phyloP scores from a whole-genome alignment of 2,329 filamentous ascomycete species.

The Orbilia brochopaga region DNA sequence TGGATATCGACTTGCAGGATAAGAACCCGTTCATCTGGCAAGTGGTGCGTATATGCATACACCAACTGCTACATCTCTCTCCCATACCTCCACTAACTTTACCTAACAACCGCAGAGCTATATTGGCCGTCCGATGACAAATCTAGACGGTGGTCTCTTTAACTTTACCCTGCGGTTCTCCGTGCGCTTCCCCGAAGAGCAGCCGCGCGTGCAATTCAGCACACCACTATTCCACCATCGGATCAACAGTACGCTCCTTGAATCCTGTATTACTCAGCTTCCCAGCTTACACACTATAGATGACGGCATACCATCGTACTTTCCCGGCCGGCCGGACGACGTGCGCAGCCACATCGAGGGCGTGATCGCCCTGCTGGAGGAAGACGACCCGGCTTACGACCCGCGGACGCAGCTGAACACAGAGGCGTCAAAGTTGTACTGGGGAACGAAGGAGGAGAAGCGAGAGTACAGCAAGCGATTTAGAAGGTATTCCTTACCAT shows the following conservation, averaged over 20 bases:
- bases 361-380: slow-evolving; percentile 81
- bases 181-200: slow-evolving; percentile 82
- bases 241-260: slow-evolving; percentile 66
- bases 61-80: background rate
- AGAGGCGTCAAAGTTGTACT: slow-evolving; percentile 84
- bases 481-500: slow-evolving; percentile 71
- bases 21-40: slow-evolving; percentile 87
- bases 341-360: slow-evolving; percentile 82
- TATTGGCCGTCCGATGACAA: slow-evolving; percentile 89
- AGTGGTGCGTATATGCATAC: slow-evolving; percentile 50
- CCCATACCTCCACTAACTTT: background rate
- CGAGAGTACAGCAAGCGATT: slow-evolving; percentile 84
- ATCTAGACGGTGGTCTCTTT: slow-evolving; percentile 90
- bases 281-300: slow-evolving; percentile 33
- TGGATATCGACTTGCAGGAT: slow-evolving; percentile 77
- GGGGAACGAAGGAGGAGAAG: slow-evolving; percentile 78
- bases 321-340: slow-evolving; percentile 73
- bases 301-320: slow-evolving; percentile 84
- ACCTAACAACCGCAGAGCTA: slow-evolving; percentile 68
- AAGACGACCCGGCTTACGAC: slow-evolving; percentile 86
- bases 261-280: background rate
- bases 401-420: slow-evolving; percentile 85
- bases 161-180: slow-evolving; percentile 79
- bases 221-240: slow-evolving; percentile 87
- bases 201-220: slow-evolving; percentile 81